phyloP scores from a whole-genome alignment of 345 rosid genomes.

The Hypericum perforatum region DNA sequence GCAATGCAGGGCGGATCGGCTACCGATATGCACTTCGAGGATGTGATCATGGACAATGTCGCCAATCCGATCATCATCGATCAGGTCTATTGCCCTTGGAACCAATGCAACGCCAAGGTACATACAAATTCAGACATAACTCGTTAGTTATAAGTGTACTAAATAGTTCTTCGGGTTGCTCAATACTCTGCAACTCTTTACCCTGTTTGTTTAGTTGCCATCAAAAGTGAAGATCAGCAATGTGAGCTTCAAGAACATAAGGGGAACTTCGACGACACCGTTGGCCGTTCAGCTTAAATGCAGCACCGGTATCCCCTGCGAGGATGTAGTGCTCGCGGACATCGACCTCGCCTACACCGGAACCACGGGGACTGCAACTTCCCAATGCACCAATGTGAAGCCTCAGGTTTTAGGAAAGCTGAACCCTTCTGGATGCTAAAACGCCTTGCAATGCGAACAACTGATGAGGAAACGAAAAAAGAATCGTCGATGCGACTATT shows the following conservation, averaged over 20 bases:
- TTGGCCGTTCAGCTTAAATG: constrained; percentile 3
- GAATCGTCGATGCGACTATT: too few species aligned
- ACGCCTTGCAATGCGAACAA: too few species aligned
- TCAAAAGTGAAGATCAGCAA: constrained; percentile 10
- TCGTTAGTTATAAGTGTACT: too few species aligned
- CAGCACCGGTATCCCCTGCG: constrained; percentile 5
- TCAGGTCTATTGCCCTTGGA: constrained; percentile 37
- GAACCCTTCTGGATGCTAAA: background rate
- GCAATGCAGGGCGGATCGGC: constrained; percentile 23
- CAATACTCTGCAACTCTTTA: background rate
- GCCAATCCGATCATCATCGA: constrained; percentile 40
- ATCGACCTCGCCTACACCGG: background rate
- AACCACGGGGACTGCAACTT: background rate
- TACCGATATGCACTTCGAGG: constrained; percentile 33
- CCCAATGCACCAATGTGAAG: constrained; percentile 1
- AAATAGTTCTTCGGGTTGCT: too few species aligned
- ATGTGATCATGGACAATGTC: constrained; percentile 42
- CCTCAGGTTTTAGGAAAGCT: background rate
- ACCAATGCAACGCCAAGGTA: constrained; percentile 33
- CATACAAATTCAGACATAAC: background rate
- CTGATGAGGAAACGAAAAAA: too few species aligned
- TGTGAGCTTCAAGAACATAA: background rate
- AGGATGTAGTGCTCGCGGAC: background rate
- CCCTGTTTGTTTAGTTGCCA: background rate
- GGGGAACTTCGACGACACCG: constrained; percentile 3